Percentiles rank a stretch among this genome's conserved stretches.
Conservation (phyloP, 192 early-diverging fungal species). For the Linnemannia schmuckeri region DNA sequence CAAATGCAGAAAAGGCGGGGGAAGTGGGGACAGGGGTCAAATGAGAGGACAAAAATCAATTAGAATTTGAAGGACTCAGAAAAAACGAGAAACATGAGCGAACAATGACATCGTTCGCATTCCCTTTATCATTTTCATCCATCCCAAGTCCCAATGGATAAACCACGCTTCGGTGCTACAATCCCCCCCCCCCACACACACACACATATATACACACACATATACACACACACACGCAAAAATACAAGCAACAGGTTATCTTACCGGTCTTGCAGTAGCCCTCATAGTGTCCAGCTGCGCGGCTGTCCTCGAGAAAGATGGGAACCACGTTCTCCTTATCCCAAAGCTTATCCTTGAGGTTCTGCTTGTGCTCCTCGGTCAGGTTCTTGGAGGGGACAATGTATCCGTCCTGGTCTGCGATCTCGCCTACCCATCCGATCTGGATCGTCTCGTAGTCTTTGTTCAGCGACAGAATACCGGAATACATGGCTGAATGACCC, state of each 20-base stretch:
- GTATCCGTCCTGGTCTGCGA: constrained; percentile 70
- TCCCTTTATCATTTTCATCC: neutral
- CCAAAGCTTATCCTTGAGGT: constrained; percentile 68
- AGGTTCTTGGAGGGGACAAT: constrained; percentile 66
- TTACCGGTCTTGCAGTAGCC: constrained; percentile 96
- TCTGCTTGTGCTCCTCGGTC: constrained; percentile 63
- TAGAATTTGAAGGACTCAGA: neutral
- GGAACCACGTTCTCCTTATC: constrained; percentile 74
- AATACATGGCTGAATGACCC: constrained; percentile 92
- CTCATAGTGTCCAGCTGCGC: constrained; percentile 90
- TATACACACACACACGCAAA: neutral
- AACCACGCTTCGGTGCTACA: neutral
- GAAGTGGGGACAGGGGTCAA: neutral
- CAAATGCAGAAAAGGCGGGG: neutral
- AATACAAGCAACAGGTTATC: neutral
- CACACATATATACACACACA: neutral
- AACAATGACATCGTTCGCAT: constrained; percentile 25
- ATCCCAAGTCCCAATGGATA: neutral
- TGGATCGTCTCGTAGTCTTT: constrained; percentile 72
- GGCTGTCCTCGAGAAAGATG: constrained; percentile 81
- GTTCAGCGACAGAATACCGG: constrained; percentile 80
- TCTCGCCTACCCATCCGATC: constrained; percentile 81
- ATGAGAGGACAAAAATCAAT: neutral
- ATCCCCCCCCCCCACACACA: neutral
- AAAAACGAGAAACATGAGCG: constrained; percentile 1